Evolutionary conservation across 163 green algal species (phyloP).

Genomic region (Prototheca wickerhamii): DNA sequence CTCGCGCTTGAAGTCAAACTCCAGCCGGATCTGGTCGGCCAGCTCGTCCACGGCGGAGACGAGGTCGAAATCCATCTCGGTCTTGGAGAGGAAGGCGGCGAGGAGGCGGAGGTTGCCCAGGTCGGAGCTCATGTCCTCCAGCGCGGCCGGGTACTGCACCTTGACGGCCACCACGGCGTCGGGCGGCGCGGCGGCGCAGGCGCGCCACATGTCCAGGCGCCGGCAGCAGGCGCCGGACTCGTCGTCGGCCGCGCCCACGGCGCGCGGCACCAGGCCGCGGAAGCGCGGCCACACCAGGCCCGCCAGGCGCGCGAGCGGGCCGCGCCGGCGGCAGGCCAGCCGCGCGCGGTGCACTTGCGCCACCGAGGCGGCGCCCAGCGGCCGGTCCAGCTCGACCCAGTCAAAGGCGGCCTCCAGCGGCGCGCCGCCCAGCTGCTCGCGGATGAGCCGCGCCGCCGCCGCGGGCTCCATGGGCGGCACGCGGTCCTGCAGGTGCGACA

Average conservation of each 20-base stretch:
- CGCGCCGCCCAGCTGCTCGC: constrained; percentile 59
- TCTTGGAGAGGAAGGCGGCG: constrained; percentile 71
- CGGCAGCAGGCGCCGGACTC: background rate
- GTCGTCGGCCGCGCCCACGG: constrained; percentile 4
- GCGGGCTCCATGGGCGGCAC: constrained; percentile 56
- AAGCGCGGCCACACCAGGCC: background rate
- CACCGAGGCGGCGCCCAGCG: constrained; percentile 82
- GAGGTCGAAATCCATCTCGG: constrained; percentile 82
- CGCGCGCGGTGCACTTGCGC: constrained; percentile 83
- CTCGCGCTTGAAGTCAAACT: constrained; percentile 87
- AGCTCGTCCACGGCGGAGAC: constrained; percentile 85
- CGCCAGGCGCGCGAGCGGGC: background rate
- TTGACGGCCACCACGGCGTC: constrained; percentile 80
- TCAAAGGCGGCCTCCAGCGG: constrained; percentile 72
- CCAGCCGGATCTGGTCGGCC: constrained; percentile 41
- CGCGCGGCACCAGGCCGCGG: background rate
- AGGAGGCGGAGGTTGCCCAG: constrained; percentile 63
- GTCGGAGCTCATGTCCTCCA: constrained; percentile 66
- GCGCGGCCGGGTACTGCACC: constrained; percentile 76
- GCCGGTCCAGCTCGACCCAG: constrained; percentile 80
- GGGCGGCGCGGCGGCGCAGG: constrained; percentile 15
- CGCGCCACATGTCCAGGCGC: constrained; percentile 9
- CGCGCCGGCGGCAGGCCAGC: constrained; percentile 24
- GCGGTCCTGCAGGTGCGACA: constrained; percentile 76
- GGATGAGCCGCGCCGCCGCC: constrained; percentile 40